These are phyloP conservation scores for Fusarium algeriense DNA, from an alignment of 2,329 filamentous ascomycete species.

Conservation along the genomic window DNA sequence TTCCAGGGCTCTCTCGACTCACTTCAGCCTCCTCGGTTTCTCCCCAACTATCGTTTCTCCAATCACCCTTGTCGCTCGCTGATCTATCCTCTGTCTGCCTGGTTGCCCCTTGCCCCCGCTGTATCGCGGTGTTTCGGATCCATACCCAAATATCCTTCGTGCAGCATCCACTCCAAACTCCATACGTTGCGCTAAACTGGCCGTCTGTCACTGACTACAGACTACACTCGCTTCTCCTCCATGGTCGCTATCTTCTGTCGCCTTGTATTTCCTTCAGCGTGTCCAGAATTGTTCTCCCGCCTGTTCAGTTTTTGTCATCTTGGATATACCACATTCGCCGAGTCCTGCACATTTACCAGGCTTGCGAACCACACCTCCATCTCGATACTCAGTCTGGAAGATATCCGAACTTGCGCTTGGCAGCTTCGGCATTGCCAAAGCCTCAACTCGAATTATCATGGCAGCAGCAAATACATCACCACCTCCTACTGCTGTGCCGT, in stretches of 20 bases:
- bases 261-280: constrained; percentile 1
- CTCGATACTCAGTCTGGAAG: constrained; percentile 19
- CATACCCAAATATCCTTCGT: constrained; percentile 36
- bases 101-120: constrained; percentile 30
- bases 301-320: constrained; percentile 7
- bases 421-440: constrained; percentile 36
- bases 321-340: constrained; percentile 2
- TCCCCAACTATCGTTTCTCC: constrained; percentile 27
- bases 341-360: constrained; percentile 13
- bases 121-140: constrained; percentile 41
- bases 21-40: constrained; percentile 22
- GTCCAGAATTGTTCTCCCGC: constrained; percentile 11
- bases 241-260: constrained; percentile 22
- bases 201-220: constrained; percentile 25
- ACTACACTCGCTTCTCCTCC: constrained; percentile 30
- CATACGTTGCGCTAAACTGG: constrained; percentile 26
- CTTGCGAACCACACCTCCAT: constrained; percentile 16
- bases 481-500: constrained; percentile 49
- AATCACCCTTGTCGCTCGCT: constrained; percentile 44
- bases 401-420: constrained; percentile 20
- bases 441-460: constrained; percentile 45
- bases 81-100: constrained; percentile 27
- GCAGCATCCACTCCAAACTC: constrained; percentile 26
- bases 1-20: constrained; percentile 15
- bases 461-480: constrained; percentile 53